phyloP scores from a whole-genome alignment of 1,284 basidiomycete species.

The Ceratobasidium sp. region DNA sequence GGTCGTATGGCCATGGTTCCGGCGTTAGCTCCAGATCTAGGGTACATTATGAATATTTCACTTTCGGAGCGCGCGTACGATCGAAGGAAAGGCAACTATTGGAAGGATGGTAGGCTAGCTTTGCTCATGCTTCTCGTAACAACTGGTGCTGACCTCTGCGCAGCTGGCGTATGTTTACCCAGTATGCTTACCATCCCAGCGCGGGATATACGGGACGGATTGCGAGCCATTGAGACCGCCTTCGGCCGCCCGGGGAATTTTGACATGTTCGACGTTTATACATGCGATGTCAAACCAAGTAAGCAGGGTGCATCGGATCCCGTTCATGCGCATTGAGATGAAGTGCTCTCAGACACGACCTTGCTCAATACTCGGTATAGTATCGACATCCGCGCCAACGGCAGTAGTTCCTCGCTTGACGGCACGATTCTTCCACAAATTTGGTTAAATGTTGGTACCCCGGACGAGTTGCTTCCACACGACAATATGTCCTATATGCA shows the following conservation, averaged over 20 bases:
- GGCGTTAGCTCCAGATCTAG: background rate
- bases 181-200: background rate
- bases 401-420: background rate
- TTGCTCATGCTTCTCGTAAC: too few species aligned
- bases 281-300: background rate
- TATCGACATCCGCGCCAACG: background rate
- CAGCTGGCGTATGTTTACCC: background rate
- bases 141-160: too few species aligned
- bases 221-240: background rate
- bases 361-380: background rate
- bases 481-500: background rate
- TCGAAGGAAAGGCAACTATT: background rate
- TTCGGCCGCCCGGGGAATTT: background rate
- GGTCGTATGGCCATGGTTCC: background rate
- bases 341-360: background rate
- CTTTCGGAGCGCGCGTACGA: background rate
- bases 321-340: background rate
- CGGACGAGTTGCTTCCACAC: background rate
- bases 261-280: constrained; percentile 14
- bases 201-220: background rate
- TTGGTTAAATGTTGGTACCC: background rate
- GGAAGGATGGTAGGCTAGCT: background rate
- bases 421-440: background rate
- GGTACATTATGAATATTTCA: background rate
- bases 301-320: background rate